A percentile compares a stretch with the other conserved stretches of the same genome.
Conservation (phyloP, 1,284 basidiomycete species). For the Porogramme epimiltina region DNA sequence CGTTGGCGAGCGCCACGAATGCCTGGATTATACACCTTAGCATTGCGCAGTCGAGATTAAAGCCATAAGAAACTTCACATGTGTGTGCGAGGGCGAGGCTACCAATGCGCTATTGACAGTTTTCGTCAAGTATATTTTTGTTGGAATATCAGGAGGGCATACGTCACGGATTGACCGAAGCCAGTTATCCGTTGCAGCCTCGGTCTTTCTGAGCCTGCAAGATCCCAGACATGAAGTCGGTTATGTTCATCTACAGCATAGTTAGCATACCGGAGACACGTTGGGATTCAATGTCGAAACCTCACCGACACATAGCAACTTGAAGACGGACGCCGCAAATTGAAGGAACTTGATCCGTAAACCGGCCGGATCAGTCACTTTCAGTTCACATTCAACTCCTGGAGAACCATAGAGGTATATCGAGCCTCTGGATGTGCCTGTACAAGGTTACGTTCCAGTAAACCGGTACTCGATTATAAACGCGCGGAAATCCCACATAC, state of each 20-base stretch:
- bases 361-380: constrained; percentile 46
- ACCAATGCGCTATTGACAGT: constrained; percentile 52
- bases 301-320: constrained; percentile 68
- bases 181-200: constrained; percentile 53
- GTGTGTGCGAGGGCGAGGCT: constrained; percentile 74
- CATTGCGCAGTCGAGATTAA: constrained; percentile 3
- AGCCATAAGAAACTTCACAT: constrained; percentile 52
- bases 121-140: constrained; percentile 9
- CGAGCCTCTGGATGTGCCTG: constrained; percentile 60
- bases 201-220: constrained; percentile 55
- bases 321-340: constrained; percentile 59
- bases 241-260: constrained; percentile 58
- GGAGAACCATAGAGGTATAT: constrained; percentile 69
- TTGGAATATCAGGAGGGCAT: constrained; percentile 16
- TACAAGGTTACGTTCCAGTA: not conserved
- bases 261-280: not conserved
- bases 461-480: no score
- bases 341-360: constrained; percentile 60
- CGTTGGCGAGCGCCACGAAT: constrained; percentile 59
- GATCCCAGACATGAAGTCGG: constrained; percentile 70
- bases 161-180: constrained; percentile 53
- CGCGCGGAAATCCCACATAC: constrained; percentile 36
- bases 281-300: not conserved
- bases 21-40: constrained; percentile 40
- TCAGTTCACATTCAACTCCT: constrained; percentile 57